phyloP scores from a whole-genome alignment of 2,329 filamentous ascomycete species.

The Fusarium hainanense region DNA sequence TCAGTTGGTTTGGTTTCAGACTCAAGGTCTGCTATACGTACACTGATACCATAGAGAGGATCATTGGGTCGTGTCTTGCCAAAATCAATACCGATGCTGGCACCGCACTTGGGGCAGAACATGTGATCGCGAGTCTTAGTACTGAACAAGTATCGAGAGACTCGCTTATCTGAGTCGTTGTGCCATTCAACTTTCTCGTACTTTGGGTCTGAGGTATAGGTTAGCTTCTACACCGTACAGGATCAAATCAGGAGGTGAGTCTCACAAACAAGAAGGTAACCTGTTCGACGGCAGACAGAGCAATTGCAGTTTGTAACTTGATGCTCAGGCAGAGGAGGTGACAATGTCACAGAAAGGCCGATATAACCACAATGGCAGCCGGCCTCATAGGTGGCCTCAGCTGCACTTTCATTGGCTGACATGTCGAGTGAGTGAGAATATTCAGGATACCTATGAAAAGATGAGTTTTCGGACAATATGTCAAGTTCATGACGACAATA shows the following conservation, averaged over 20 bases:
- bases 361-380: conserved; percentile 66
- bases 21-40: conserved; percentile 39
- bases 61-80: conserved; percentile 37
- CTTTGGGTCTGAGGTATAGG: conserved; percentile 49
- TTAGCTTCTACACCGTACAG: neutral
- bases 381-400: conserved; percentile 57
- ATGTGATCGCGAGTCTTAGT: conserved; percentile 60
- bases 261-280: conserved; percentile 62
- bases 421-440: conserved; percentile 6
- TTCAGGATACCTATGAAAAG: neutral
- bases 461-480: neutral
- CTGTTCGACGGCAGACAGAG: conserved; percentile 63
- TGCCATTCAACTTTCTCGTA: conserved; percentile 57
- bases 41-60: conserved; percentile 57
- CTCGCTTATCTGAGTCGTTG: conserved; percentile 49
- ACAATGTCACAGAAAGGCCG: conserved; percentile 59
- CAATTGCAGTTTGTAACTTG: conserved; percentile 64
- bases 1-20: neutral
- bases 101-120: conserved; percentile 61
- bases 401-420: conserved; percentile 30
- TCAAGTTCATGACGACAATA: neutral
- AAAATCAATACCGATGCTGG: conserved; percentile 61
- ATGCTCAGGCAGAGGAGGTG: conserved; percentile 59
- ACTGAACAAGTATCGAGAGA: conserved; percentile 55
- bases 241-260: neutral